Base-by-base conservation (phyloP, 768 basidiomycete genomes). In the Xerocomellus dryophilus region DNA sequence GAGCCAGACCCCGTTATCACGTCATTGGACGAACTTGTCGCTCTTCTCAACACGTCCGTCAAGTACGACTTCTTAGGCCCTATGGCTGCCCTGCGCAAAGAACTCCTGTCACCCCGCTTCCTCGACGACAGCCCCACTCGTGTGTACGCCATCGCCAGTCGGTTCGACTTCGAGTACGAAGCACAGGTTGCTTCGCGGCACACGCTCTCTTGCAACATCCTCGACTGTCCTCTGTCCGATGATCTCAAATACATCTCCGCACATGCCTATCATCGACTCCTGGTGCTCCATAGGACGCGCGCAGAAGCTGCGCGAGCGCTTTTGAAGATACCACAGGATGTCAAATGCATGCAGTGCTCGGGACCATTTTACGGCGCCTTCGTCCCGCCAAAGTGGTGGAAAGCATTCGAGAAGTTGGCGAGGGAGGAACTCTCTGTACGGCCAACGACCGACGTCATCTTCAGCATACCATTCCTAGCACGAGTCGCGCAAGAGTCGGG, bases 331-430 rank as follows among this genome's bases (percentile, higher is more conserved):
- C 71, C 79, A 0, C 73, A 76, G 4, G 74, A 79, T 32, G 62
- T 85, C 58, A 82, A 81, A 66, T 89, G 88, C 68, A 78, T 83
- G 72, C 81, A 84, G 56, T 90, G 86, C 61, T 88, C 85, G 38
- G 81, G 81, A 66, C 63, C 70, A 14, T 68, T 65, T 51, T 74
- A 73, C 67, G 71, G 76, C 2, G 70, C 76, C 46, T 72, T 80
- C 53, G 72, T 73, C 6, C 74, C 76, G 6, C 88, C 88, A 20
- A 78, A 77, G 66, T 89, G 86, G 88, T 90, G 86, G 87, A 64
- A 65, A 20, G 80, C 81, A 56, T 90, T 81, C 61, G 77, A 80
- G 65, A 76, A 64, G 64, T 63, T 72, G 52, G 87, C 85, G 35
- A 78, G 63, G 61, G 77, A 78, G 63, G 88, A 89, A 63, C 69